phyloP scores from a whole-genome alignment of 208 protist genomes.

The Spironucleus salmonicida region DNA sequence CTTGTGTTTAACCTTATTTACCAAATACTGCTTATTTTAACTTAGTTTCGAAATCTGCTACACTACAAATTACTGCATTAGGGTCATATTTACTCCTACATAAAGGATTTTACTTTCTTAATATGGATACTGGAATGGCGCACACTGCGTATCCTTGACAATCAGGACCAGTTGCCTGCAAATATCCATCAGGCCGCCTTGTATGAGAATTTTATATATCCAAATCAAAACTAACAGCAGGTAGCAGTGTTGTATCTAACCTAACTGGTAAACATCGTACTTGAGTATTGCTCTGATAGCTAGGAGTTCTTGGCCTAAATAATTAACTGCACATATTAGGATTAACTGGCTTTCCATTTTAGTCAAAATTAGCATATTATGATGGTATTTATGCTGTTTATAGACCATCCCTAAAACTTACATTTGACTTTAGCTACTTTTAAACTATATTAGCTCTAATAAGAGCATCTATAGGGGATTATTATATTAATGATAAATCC shows the following conservation, averaged over 20 bases:
- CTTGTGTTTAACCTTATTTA: too few species aligned
- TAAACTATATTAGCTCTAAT: neutral
- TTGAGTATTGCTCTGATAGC: neutral
- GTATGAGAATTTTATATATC: neutral
- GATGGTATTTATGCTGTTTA: constrained; percentile 22
- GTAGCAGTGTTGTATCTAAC: constrained; percentile 5
- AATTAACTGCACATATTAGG: neutral
- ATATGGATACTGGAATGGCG: neutral
- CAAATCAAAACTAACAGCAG: constrained; percentile 20
- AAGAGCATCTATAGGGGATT: neutral
- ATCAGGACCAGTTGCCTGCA: neutral
- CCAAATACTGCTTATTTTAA: too few species aligned
- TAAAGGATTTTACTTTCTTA: too few species aligned
- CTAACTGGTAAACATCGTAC: constrained; percentile 18
- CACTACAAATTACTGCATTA: too few species aligned
- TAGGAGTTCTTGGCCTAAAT: constrained; percentile 5
- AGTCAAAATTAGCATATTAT: constrained; percentile 18
- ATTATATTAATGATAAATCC: neutral
- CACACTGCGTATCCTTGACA: neutral
- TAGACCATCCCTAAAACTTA: constrained; percentile 10
- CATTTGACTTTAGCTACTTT: neutral
- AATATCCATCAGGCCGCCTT: constrained; percentile 1
- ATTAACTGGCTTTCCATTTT: neutral
- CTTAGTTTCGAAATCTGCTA: too few species aligned
- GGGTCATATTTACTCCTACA: too few species aligned